Percentiles rank a stretch among this genome's conserved stretches.
phyloP scores from a whole-genome alignment of 495 filamentous ascomycete genomes.

The Bathelium albidoporum region DNA sequence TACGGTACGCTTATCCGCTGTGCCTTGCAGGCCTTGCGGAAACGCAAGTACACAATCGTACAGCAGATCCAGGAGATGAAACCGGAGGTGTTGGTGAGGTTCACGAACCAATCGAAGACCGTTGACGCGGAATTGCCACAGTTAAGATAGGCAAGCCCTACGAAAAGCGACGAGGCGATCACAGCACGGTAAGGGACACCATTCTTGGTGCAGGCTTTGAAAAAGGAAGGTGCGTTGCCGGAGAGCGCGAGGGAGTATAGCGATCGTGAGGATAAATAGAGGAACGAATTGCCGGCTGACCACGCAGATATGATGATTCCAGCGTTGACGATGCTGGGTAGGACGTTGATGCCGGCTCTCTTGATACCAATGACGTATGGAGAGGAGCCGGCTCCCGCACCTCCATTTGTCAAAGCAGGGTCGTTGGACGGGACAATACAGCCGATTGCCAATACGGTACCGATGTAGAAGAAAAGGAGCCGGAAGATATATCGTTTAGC shows the following conservation, averaged over 20 bases:
- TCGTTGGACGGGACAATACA: conserved; percentile 39
- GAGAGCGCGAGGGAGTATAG: conserved; percentile 35
- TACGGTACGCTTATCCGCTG: conserved; percentile 47
- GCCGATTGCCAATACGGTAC: conserved; percentile 47
- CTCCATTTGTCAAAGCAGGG: conserved; percentile 39
- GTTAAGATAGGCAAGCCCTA: conserved; percentile 27
- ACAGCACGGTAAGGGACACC: conserved; percentile 28
- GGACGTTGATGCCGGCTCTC: conserved; percentile 42
- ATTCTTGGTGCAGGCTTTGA: conserved; percentile 25
- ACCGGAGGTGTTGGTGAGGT: conserved; percentile 49
- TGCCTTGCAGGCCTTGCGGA: conserved; percentile 40
- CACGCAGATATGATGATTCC: conserved; percentile 64
- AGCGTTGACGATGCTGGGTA: conserved; percentile 56
- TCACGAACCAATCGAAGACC: conserved; percentile 47
- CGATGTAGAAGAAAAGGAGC: conserved; percentile 49
- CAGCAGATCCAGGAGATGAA: conserved; percentile 56
- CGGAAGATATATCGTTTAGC: conserved; percentile 42
- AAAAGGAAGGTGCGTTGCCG: conserved; percentile 26
- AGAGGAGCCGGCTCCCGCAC: conserved; percentile 43
- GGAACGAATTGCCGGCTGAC: conserved; percentile 53
- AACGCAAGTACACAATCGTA: conserved; percentile 50
- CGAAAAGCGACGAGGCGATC: conserved; percentile 23
- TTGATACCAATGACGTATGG: conserved; percentile 51
- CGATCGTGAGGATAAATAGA: conserved; percentile 46
- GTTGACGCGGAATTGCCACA: conserved; percentile 12